Evolutionary conservation across 306 rosid species (phyloP), one percentile per base, ranked within the genome.

Genomic region (Mucuna pruriens): DNA sequence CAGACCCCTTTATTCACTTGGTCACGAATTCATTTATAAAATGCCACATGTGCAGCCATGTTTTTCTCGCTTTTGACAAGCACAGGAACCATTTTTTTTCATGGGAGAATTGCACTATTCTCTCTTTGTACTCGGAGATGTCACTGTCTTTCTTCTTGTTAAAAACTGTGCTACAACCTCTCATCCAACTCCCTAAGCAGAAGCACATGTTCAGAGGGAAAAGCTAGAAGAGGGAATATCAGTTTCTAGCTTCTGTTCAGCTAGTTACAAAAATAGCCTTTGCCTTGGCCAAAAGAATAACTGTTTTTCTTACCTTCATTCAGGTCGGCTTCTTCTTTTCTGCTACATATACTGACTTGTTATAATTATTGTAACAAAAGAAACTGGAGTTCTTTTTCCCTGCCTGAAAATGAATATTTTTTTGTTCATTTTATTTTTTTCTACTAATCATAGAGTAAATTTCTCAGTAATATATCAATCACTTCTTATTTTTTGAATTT

Each of bases 31-130:
- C 86, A 44, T n/a, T 82, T 7, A 19, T 23, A 15, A 2, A 0
- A 60, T 40, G 88, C 83, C 93, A 90, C 88, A 77, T 87, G 80
- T 63, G 44, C 57, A 58, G 20, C 38, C 81, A 75, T 55, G 54
- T 74, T 55, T 75, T 66, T 38, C 48, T 60, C 7, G 16, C 62
- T 54, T 7, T 70, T 75, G 77, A 23, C 63, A 72, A 63, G 36
- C 42, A 78, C 76, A 77, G 11, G 16, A 40, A 25, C 76, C 71
- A 75, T 60, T 25, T 25, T 68, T 68, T 25, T 19, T 61, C 76
- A 73, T 80, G 39, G 77, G 57, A 83, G 77, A 75, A 61, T 73
- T 68, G 67, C 76, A 39, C 87, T 26, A 44, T 74, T 58, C 39
- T 36, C 79, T 81, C 78, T 45, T 52, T 74, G 49, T 34, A 46